A percentile compares a stretch with the other conserved stretches of the same genome.
phyloP scores from a whole-genome alignment of 257 asterid species.

The Craterostigma plantagineum region DNA sequence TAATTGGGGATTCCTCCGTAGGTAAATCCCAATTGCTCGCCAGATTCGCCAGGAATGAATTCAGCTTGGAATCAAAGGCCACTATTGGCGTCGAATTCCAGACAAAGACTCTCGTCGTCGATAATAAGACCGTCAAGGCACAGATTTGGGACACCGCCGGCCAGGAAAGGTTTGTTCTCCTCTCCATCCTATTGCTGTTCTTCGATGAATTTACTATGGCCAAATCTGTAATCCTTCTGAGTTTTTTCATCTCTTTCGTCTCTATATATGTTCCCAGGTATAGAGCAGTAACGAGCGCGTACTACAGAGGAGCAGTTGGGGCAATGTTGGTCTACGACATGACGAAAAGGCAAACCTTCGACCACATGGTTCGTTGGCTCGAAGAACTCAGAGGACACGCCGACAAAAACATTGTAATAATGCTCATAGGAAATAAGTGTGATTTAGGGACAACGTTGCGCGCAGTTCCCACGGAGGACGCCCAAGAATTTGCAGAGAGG shows the following conservation, averaged over 20 bases:
- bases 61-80: conserved; percentile 73
- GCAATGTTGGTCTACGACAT: conserved; percentile 53
- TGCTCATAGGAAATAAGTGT: conserved; percentile 46
- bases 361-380: conserved; percentile 53
- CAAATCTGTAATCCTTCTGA: too few species aligned
- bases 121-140: conserved; percentile 69
- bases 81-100: conserved; percentile 87
- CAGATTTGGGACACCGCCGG: conserved; percentile 99
- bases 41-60: conserved; percentile 81
- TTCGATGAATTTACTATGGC: too few species aligned
- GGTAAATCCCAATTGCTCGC: conserved; percentile 86
- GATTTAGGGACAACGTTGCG: conserved; percentile 39
- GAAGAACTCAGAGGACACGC: conserved; percentile 53
- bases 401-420: conserved; percentile 46
- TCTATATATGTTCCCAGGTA: conserved; percentile 20
- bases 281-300: conserved; percentile 55
- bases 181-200: too few species aligned
- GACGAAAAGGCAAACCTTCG: conserved; percentile 47
- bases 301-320: conserved; percentile 54
- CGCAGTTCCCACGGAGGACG: conserved; percentile 51
- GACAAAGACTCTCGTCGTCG: conserved; percentile 64
- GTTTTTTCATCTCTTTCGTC: too few species aligned
- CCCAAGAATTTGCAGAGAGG: conserved; percentile 50
- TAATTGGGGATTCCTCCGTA: conserved; percentile 81
- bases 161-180: conserved; percentile 41